Conservation (phyloP, 768 basidiomycete species). For the Lactifluus rugatus region DNA sequence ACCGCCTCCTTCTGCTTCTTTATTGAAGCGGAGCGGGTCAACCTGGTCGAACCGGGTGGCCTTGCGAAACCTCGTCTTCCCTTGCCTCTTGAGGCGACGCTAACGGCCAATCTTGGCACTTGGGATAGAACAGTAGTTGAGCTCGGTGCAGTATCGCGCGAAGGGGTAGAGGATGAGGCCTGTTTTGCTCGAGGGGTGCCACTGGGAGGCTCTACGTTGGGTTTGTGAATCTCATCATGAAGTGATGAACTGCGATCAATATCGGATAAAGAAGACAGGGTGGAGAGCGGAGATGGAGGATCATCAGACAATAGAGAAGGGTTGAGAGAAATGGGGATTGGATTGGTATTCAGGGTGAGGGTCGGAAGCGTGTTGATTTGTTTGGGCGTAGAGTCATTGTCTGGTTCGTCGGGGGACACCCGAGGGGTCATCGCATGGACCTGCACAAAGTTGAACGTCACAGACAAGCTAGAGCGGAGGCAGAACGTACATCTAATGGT, state of each 20-base stretch:
- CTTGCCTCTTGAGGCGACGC: neutral
- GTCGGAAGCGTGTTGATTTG: neutral
- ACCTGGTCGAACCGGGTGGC: neutral
- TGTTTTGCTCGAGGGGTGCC: neutral
- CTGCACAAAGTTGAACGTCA: neutral
- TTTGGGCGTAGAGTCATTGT: slow-evolving; percentile 5
- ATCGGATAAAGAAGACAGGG: slow-evolving; percentile 13
- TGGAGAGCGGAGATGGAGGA: slow-evolving; percentile 10
- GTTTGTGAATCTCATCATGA: neutral
- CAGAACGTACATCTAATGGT: neutral
- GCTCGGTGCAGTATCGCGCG: neutral
- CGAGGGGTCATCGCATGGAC: neutral
- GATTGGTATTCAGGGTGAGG: neutral
- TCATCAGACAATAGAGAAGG: neutral
- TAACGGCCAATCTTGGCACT: neutral
- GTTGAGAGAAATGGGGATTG: neutral
- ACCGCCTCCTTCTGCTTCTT: slow-evolving; percentile 3
- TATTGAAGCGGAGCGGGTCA: slow-evolving; percentile 13
- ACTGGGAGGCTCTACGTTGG: neutral
- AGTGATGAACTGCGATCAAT: neutral
- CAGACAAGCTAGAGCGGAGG: neutral
- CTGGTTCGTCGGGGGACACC: neutral
- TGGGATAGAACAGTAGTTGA: neutral
- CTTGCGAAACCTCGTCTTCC: neutral
- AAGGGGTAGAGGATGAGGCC: neutral